Evolutionary conservation across 1,284 basidiomycete species (phyloP), one percentile per base, ranked within the genome.

Genomic region (Naganishia sp.): DNA sequence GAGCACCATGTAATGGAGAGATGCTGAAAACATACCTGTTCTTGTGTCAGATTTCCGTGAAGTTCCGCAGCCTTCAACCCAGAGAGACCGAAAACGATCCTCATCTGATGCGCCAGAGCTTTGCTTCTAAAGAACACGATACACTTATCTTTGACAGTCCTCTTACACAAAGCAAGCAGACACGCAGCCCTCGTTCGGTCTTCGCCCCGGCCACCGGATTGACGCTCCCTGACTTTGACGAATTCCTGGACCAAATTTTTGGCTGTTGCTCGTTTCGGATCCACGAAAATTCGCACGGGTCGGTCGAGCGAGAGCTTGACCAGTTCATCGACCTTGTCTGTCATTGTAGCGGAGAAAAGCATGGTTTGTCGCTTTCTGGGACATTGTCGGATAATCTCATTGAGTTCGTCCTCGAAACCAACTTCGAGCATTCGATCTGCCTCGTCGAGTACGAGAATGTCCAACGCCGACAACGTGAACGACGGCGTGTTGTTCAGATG

Each of bases 291-390:
- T 48, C 94, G 86, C 28, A 95, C 91, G 3, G 95, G 95, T 76
- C 89, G 91, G 75, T 92, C 88, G 55, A 99, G 83, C 18, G 90
- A 92, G 84, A 98, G 90, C 73, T 87, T 87, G 65, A 97, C 90
- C 50, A 99, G 86, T 75, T 94, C 89, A 74, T 97, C 93, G 9
- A 99, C 90, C 0, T 89, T 89, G 79, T 98, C 95, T 1, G 93
- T 96, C 89, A 98, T 97, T 0, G 95, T 99, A 1, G 95, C 95
- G 0, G 93, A 96, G 80, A 99, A 99, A 31, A 99, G 84, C 93
- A 99, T 96, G 3, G 95, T 97, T 79, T 98, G 95, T 46, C 95
- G 86, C 16, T 89, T 89, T 16, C 83, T 81, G 1, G 95, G 94
- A 75, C 94, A 95, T 45, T 90, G 86, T 71, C 87, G 88, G 78